Base-by-base conservation (phyloP, 1,284 basidiomycete species). In the Tilletia caries region DNA sequence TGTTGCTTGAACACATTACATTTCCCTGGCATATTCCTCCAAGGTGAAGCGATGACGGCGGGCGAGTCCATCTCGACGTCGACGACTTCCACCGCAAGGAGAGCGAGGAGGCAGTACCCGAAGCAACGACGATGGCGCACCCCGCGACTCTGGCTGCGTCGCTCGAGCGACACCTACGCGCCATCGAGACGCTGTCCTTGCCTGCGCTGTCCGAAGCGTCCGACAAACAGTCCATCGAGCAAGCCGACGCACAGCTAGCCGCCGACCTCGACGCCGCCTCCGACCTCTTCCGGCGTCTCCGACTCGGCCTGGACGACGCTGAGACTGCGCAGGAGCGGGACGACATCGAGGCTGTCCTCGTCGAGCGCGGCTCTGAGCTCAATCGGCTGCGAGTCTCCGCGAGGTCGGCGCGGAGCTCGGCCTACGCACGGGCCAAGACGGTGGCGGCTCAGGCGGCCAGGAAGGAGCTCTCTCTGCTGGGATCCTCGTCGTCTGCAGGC, bases 291-390 rank as follows among this genome's bases (percentile, higher is more conserved):
- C 68, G 62, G 37, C 68, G 77, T 32, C 71, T 80, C 46, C 70
- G 69, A 10, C 70, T 76, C 50, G 74, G 72, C 25, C 66, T 74
- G 3, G 77, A 79, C 54, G 79, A 80, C 44, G 72, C 74, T 8
- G 76, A 75, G 13, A 60, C 73, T 0, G 46, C 65, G 0, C 67
- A 66, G 1, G 73, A 78, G 43, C 73, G 74, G 12, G 62, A 62
- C 3, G 71, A 69, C n/a, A 32, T 80, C 27, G 18, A 52, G 1
- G 52, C 46, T 0, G 65, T 48, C 41, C 29, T 62, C 32, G 58
- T 33, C 18, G 58, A 62, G 58, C 32, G 32, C 5, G 33, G 58
- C 32, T 6, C 29, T 8, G 29, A 33, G 32, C 58, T 62, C 2
- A 62, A 37, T 23, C 32, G 33, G 18, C 29, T 62, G 15, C 29